Percentiles rank a stretch among this genome's conserved stretches.
Conservation (phyloP, 2,329 filamentous ascomycete genomes). For the Curvularia eragrostidis region DNA sequence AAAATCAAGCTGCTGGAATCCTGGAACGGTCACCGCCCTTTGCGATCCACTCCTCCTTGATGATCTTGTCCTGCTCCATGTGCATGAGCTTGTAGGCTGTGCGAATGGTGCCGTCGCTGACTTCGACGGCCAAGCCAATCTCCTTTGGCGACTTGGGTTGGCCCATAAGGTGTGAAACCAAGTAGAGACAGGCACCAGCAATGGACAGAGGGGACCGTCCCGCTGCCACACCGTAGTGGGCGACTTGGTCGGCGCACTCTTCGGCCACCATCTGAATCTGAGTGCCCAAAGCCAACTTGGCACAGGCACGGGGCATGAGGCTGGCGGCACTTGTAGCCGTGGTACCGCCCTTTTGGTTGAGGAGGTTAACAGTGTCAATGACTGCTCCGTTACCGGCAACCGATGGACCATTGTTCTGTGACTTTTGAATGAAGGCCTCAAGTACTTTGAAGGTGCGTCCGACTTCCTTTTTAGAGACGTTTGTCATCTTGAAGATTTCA, state of each 20-base stretch:
- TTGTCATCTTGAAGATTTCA: conserved; percentile 92
- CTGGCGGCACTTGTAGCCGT: conserved; percentile 81
- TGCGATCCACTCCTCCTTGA: conserved; percentile 76
- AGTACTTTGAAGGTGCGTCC: conserved; percentile 92
- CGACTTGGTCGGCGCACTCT: conserved; percentile 78
- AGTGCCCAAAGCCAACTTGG: conserved; percentile 76
- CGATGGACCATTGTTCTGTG: conserved; percentile 48
- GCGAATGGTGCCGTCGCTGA: conserved; percentile 96
- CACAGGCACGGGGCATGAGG: conserved; percentile 89
- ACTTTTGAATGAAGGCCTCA: conserved; percentile 82
- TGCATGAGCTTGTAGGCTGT: conserved; percentile 93
- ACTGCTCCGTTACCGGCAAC: conserved; percentile 50
- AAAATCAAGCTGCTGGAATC: conserved; percentile 60
- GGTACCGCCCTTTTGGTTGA: conserved; percentile 62
- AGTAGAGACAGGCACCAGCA: conserved; percentile 95
- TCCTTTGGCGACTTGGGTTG: conserved; percentile 82
- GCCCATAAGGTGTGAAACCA: conserved; percentile 86
- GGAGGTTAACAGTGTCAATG: conserved; percentile 64
- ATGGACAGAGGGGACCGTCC: conserved; percentile 93
- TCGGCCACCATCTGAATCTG: conserved; percentile 81
- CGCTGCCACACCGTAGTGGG: conserved; percentile 78
- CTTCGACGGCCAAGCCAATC: conserved; percentile 82
- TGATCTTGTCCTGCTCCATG: conserved; percentile 72
- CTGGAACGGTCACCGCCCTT: conserved; percentile 75
- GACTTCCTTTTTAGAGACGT: conserved; percentile 96